Conservation (phyloP, 2,329 filamentous ascomycete species). For the Calonectria leucothoes region DNA sequence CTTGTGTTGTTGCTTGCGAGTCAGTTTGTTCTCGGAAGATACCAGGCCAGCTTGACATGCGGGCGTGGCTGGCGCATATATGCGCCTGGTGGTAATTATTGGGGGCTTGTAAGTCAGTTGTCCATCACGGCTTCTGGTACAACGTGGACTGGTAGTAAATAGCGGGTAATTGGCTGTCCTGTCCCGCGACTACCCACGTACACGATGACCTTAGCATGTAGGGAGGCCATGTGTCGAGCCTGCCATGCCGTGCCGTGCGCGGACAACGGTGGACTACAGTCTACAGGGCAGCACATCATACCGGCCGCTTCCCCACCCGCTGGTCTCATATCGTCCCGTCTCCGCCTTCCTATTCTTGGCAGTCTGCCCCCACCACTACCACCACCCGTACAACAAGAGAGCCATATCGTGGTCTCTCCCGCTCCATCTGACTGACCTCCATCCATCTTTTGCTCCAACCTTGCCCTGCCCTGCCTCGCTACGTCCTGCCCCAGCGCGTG, state of each 20-base stretch:
- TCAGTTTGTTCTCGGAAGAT: neutral
- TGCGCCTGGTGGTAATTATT: constrained; percentile 3
- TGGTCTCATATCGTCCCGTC: constrained; percentile 3
- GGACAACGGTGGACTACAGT: neutral
- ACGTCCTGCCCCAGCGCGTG: neutral
- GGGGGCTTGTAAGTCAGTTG: neutral
- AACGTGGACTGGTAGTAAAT: neutral
- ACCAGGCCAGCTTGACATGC: neutral
- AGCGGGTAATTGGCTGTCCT: neutral
- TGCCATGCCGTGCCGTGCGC: neutral
- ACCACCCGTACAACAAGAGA: neutral
- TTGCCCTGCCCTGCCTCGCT: neutral
- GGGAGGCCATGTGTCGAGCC: neutral
- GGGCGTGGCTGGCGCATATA: neutral
- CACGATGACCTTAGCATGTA: neutral
- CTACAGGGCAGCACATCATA: neutral
- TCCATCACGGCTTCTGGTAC: neutral
- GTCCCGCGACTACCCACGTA: neutral
- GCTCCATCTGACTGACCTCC: neutral
- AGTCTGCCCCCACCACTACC: constrained; percentile 7
- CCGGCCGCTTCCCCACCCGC: constrained; percentile 3
- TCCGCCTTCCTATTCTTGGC: constrained; percentile 19
- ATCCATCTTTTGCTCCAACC: neutral
- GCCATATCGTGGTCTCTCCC: neutral
- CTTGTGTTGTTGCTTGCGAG: neutral